Evolutionary conservation across 768 basidiomycete genomes (phyloP), one percentile per base, ranked within the genome.

Genomic region (Dentipellis fragilis): DNA sequence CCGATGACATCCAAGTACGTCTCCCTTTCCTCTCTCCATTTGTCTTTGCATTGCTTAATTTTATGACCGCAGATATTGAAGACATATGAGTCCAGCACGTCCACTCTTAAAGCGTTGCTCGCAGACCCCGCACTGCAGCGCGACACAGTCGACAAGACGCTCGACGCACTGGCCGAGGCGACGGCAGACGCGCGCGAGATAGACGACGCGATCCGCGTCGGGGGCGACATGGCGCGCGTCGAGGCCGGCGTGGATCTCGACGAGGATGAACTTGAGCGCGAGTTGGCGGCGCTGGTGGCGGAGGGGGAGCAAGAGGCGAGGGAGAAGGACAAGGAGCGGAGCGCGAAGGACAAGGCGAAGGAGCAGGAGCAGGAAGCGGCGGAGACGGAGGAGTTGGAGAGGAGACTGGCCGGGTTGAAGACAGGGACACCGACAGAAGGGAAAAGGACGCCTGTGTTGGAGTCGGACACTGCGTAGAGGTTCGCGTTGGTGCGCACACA

Each of bases 41-140:
- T n/a, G n/a, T n/a, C n/a, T n/a, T n/a, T n/a, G n/a, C n/a, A n/a
- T n/a, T n/a, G n/a, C n/a, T n/a, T n/a, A n/a, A n/a, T n/a, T n/a
- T n/a, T n/a, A n/a, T n/a, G n/a, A n/a, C n/a, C n/a, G n/a, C 59
- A 93, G 91, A 88, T 96, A 51, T 83, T 98, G 81, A 80, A 80
- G 61, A 80, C 84, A 0, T 98, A 95, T 65, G 80, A 90, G 68
- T 82, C 84, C 2, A 93, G 93, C 6, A 85, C 91, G 0, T 68
- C 78, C 6, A 93, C 93, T 0, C 74, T 97, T 6, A 79, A 78
- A 12, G 70, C 81, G 0, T 81, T 97, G 46, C 79, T 97, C 1
- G 73, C 85, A 8, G 83, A 95, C 61, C 92, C 93, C 0, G 83
- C 83, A 0, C 73, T 98, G 11, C 83, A 85, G 58, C 78, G 81